Evolutionary conservation across 2,329 filamentous ascomycete species (phyloP), one percentile per base, ranked within the genome.

Genomic region (Amylocarpus encephaloides): DNA sequence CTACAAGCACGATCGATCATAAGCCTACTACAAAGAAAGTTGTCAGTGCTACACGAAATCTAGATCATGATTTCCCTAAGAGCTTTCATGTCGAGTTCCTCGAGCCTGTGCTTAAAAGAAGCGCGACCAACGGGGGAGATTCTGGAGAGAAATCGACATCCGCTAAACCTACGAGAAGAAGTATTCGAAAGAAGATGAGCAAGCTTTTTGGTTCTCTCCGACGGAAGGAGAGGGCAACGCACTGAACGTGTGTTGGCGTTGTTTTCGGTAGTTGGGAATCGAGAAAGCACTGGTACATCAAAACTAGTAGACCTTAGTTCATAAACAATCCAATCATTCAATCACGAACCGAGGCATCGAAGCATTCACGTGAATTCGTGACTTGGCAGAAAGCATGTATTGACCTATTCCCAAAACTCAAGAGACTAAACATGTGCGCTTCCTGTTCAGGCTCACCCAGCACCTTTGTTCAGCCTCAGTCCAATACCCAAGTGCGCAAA

Each of bases 331-430:
- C 15, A 13, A 10, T 7, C 22, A 26, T 26, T 26, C 22, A 26
- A 26, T 7, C 7, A 26, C 7, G 7, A 26, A 4, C 22, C 22
- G 22, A 26, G 22, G 7, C 22, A 26, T 26, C 22, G 7, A 26
- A 7, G 22, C 22, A 26, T 26, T 40, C 12, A 35, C 15, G 39
- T 16, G 12, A 43, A 48, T 26, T 11, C 39, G 11, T 43, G 16
- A 34, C 44, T 46, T 55, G 57, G 57, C 56, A 60, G 57, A 61
- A 61, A 59, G 56, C 50, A 58, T 56, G 52, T 56, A 58, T 59
- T 58, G 59, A 55, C 55, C 51, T 56, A 56, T 56, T 53, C 51
- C 53, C 50, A 56, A 60, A 50, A 50, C 36, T 34, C 45, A 48
- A 50, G 55, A 54, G 50, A 43, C 39, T 18, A 48, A 48, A 59